Percentiles rank a stretch among this genome's conserved stretches.
phyloP scores from a whole-genome alignment of 75 land plant species.

The Pseudotsuga menziesii region DNA sequence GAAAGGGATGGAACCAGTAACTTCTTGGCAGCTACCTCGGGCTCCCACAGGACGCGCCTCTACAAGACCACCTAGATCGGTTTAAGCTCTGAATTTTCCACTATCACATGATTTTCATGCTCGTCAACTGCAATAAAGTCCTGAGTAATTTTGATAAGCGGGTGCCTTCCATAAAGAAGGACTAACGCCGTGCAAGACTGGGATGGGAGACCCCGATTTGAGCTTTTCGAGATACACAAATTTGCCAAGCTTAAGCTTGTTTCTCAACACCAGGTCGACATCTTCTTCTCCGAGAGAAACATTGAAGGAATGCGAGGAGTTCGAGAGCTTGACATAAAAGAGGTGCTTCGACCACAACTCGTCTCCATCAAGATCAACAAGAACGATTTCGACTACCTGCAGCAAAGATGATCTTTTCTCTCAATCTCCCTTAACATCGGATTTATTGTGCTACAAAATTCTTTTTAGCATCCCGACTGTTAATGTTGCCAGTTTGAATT shows the following conservation, averaged over 20 bases:
- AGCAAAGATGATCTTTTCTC: conserved; percentile 65
- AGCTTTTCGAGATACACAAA: conserved; percentile 77
- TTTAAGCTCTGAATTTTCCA: not conserved
- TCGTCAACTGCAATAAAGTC: conserved; percentile 28
- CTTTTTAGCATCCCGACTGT: too few species aligned
- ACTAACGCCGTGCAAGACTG: conserved; percentile 58
- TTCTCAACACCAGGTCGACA: conserved; percentile 73
- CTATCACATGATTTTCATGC: not conserved
- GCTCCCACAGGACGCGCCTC: conserved; percentile 4
- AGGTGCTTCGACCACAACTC: conserved; percentile 79
- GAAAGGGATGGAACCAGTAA: not conserved
- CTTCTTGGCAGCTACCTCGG: not conserved
- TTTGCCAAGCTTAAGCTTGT: conserved; percentile 90
- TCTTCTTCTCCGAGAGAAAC: conserved; percentile 73
- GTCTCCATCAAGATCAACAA: conserved; percentile 70
- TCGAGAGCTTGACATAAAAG: conserved; percentile 87
- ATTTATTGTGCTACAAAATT: too few species aligned
- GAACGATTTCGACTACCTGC: conserved; percentile 92
- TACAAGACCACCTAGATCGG: not conserved
- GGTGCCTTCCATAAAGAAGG: conserved; percentile 58
- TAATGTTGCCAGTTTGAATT: too few species aligned
- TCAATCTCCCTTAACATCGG: too few species aligned
- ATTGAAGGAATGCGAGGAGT: conserved; percentile 85
- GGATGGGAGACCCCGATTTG: conserved; percentile 80
- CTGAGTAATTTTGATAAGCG: conserved; percentile 39